Evolutionary conservation across 202 grass and related monocot species (phyloP).

Genomic region (Zizania palustris): DNA sequence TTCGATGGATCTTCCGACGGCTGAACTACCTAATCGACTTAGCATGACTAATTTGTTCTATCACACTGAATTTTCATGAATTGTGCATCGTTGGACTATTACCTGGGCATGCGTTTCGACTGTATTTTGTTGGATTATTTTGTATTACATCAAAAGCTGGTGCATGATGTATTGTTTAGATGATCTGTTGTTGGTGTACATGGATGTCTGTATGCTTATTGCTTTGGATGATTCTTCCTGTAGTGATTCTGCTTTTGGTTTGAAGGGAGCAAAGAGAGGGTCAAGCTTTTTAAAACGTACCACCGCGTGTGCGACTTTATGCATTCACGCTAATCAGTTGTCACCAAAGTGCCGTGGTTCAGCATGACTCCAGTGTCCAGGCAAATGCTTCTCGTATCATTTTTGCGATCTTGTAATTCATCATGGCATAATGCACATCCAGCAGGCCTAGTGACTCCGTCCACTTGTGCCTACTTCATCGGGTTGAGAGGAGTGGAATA

Average conservation of each 20-base stretch:
- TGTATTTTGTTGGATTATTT: constrained; percentile 30
- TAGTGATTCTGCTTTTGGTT: constrained; percentile 6
- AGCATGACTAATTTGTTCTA: constrained; percentile 39
- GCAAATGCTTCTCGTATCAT: too few species aligned
- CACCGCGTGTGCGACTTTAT: not conserved
- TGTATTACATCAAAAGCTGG: constrained; percentile 8
- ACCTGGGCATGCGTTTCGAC: constrained; percentile 31
- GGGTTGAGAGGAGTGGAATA: too few species aligned
- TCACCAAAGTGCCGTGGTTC: too few species aligned
- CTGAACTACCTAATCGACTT: constrained; percentile 38
- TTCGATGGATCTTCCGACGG: constrained; percentile 17
- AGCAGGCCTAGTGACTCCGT: too few species aligned
- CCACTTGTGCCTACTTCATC: too few species aligned
- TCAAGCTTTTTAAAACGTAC: not conserved
- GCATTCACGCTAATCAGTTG: not conserved
- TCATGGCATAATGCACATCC: too few species aligned
- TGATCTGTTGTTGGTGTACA: constrained; percentile 31
- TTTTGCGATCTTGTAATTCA: too few species aligned
- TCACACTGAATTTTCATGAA: constrained; percentile 22
- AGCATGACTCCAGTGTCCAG: too few species aligned
- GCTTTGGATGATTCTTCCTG: not conserved
- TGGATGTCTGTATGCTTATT: constrained; percentile 13
- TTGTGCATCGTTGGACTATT: constrained; percentile 13
- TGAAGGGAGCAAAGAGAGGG: not conserved
- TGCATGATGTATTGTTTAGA: constrained; percentile 41